Evolutionary conservation across 1,284 basidiomycete genomes (phyloP).

Genomic region (Fomitopsis pinicola): DNA sequence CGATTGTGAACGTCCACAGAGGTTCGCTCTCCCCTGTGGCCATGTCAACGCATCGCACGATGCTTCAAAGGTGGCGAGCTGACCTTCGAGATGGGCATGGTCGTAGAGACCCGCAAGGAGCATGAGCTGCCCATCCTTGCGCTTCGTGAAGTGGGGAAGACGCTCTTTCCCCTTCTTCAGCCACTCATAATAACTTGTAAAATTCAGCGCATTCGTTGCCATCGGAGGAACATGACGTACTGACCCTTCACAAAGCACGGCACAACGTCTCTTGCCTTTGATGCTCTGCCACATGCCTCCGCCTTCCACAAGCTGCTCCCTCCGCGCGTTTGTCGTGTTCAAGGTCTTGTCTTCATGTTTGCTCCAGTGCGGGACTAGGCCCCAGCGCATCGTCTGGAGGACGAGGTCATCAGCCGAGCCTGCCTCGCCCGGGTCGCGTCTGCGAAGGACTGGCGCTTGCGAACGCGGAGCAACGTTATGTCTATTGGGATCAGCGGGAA

Average conservation of each 20-base stretch:
- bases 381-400: conserved; percentile 86
- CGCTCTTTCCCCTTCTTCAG: conserved; percentile 76
- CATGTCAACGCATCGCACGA: neutral
- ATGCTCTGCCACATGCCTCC: conserved; percentile 79
- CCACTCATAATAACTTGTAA: conserved; percentile 86
- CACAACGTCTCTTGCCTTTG: conserved; percentile 77
- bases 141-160: conserved; percentile 78
- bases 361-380: conserved; percentile 82
- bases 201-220: neutral
- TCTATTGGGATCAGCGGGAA: conserved; percentile 29
- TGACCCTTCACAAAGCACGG: conserved; percentile 77
- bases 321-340: conserved; percentile 87
- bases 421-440: conserved; percentile 14
- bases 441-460: conserved; percentile 61
- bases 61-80: conserved; percentile 8
- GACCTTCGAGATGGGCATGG: conserved; percentile 60
- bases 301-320: conserved; percentile 76
- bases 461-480: conserved; percentile 74
- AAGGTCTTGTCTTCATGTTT: conserved; percentile 68
- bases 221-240: conserved; percentile 15
- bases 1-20: conserved; percentile 83
- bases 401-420: conserved; percentile 25
- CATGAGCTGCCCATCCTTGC: conserved; percentile 65
- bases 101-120: conserved; percentile 91
- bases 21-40: conserved; percentile 49